phyloP scores from a whole-genome alignment of 257 asterid genomes.

The Paulownia fortunei region DNA sequence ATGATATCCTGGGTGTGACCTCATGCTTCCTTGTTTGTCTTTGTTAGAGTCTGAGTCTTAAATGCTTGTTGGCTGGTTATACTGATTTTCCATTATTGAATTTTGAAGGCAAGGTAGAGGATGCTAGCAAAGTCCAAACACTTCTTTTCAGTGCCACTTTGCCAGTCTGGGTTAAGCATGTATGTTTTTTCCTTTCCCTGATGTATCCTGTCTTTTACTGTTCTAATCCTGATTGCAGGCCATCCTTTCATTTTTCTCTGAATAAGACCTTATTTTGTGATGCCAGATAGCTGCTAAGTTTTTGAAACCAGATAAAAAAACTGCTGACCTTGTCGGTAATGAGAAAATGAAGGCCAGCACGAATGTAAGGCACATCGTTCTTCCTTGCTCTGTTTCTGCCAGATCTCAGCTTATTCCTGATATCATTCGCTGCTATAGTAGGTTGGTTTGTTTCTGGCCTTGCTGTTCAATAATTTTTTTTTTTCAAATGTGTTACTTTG shows the following conservation, averaged over 20 bases:
- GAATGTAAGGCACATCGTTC: slow-evolving; percentile 84
- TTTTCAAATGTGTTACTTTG: not conserved
- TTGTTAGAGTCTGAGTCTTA: not conserved
- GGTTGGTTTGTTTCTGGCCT: slow-evolving; percentile 54
- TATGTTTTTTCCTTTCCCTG: slow-evolving; percentile 25
- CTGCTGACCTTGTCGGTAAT: slow-evolving; percentile 94
- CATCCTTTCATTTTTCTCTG: slow-evolving; percentile 11
- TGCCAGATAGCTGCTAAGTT: slow-evolving; percentile 74
- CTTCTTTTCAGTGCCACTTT: slow-evolving; percentile 97
- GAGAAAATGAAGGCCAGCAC: slow-evolving; percentile 97
- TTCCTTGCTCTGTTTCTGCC: slow-evolving; percentile 90
- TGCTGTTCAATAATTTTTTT: not conserved
- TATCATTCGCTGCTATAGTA: slow-evolving; percentile 88
- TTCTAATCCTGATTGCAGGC: not conserved
- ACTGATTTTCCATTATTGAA: slow-evolving; percentile 15
- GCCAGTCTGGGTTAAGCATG: slow-evolving; percentile 90
- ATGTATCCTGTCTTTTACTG: not conserved
- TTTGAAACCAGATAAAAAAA: slow-evolving; percentile 78
- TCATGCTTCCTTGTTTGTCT: slow-evolving; percentile 6
- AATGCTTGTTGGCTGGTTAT: not conserved
- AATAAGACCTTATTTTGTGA: slow-evolving; percentile 17
- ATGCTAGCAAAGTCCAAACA: slow-evolving; percentile 86
- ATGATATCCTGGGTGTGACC: not conserved
- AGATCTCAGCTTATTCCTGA: slow-evolving; percentile 94
- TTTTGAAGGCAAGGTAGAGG: slow-evolving; percentile 79